Base-by-base conservation (phyloP, 177 flowering plant species). In the Tripterygium wilfordii region DNA sequence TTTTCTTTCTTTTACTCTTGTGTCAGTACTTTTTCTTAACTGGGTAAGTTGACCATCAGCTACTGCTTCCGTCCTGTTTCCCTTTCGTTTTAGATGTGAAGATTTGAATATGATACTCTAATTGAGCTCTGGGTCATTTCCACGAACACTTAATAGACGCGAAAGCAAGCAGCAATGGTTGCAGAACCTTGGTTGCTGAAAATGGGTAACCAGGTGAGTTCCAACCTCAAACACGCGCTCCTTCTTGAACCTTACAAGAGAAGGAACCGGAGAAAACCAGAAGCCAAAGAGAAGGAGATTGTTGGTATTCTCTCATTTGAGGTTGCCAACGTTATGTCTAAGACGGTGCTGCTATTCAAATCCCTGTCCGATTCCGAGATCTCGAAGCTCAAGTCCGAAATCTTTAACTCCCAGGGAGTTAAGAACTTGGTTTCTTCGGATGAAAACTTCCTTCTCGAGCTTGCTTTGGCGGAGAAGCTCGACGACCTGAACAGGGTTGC, bases 291-390 rank as follows among this genome's bases (percentile, higher is more conserved):
- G 10, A 55, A 47, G 19, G 36, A 77, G 24, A 65, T 45, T 0
- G 65, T 88, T n/a, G 99, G 96, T n/a, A 94, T 94, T 23, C 73
- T 94, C 24, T 84, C 99, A 0, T 94, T 94, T 42, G 99, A 94
- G 53, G 86, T 94, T 0, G 97, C 97, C 10, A 89, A 79, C 43
- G 76, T 81, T 3, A 80, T 89, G 87, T 94, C 95, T 2, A 94
- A 85, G 65, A 75, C 75, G 1, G 69, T 85, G 19, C 76, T 80
- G 45, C 71, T 94, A 25, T 75, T 89, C 60, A 82, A 83, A 41
- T 87, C 97, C 5, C 58, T 92, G 4, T 54, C 79, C 6, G 83
- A 79, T 35, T 54, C 53, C 3, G 95, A 86, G 53, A 65, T 89
- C 49, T 60, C 63, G 24, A 76, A 45, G 58, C 79, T 94, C 9